These are phyloP conservation scores for Dactylellina haptotyla DNA, from an alignment of 2,329 filamentous ascomycete species.

Conservation along the genomic window DNA sequence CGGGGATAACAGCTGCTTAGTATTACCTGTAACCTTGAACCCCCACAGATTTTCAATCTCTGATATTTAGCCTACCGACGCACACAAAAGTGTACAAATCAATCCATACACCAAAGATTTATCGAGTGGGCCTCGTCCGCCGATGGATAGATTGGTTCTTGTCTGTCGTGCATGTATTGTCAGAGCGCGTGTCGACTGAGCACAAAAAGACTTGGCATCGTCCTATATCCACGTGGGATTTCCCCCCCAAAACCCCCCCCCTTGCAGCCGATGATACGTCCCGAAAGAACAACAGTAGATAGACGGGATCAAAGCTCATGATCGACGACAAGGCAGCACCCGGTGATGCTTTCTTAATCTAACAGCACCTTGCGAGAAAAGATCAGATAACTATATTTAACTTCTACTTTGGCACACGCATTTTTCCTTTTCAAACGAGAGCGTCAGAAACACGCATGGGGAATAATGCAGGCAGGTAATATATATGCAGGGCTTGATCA, in stretches of 20 bases:
- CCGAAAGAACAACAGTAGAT: not conserved
- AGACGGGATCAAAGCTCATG: not conserved
- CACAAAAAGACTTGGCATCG: not conserved
- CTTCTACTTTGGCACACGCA: too few relatives aligned
- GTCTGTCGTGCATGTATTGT: too few relatives aligned
- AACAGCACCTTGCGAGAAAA: too few relatives aligned
- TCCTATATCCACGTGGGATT: not conserved
- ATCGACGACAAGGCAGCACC: slow-evolving; percentile 10
- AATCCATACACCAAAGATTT: too few relatives aligned
- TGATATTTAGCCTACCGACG: not conserved
- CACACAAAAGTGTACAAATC: not conserved
- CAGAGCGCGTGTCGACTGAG: not conserved
- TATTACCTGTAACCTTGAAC: too few relatives aligned
- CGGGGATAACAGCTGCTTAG: not conserved
- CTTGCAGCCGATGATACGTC: not conserved
- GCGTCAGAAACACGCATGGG: too few relatives aligned
- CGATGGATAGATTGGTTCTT: too few relatives aligned
- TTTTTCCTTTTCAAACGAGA: too few relatives aligned
- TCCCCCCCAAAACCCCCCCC: not conserved
- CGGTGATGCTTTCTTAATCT: too few relatives aligned
- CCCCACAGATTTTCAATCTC: not conserved
- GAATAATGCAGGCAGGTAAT: too few relatives aligned
- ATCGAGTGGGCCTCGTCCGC: too few relatives aligned
- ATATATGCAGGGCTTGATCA: not conserved
- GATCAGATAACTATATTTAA: not conserved